A percentile compares a stretch with the other conserved stretches of the same genome.
Evolutionary conservation across 345 rosid species (phyloP).

Genomic region (Populus pruinosa): DNA sequence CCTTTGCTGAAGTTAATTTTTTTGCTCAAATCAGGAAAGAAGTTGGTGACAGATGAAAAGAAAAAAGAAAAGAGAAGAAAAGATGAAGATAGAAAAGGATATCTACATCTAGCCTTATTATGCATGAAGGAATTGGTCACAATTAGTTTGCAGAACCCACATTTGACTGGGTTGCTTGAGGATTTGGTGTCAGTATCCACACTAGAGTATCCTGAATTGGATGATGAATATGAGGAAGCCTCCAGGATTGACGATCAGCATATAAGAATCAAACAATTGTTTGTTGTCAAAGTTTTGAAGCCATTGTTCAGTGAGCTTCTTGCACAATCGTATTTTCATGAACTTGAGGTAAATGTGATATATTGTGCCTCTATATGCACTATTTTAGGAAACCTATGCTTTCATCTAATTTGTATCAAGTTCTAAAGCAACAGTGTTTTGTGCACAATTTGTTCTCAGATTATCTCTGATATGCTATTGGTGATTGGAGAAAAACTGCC

Average conservation of each 20-base stretch:
- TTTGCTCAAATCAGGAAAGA: slow-evolving; percentile 41
- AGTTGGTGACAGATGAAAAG: slow-evolving; percentile 25
- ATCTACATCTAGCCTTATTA: slow-evolving; percentile 52
- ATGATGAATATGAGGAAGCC: slow-evolving; percentile 37
- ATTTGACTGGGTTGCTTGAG: slow-evolving; percentile 50
- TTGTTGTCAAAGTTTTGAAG: slow-evolving; percentile 48
- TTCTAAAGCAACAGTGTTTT: background rate
- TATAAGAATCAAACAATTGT: slow-evolving; percentile 39
- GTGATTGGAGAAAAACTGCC: slow-evolving; percentile 50
- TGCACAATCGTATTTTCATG: slow-evolving; percentile 36
- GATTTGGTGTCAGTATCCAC: slow-evolving; percentile 48
- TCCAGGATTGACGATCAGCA: slow-evolving; percentile 42
- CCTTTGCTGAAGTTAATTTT: slow-evolving; percentile 60
- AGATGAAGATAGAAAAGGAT: slow-evolving; percentile 53
- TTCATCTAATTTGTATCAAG: slow-evolving; percentile 5
- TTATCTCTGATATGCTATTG: slow-evolving; percentile 53
- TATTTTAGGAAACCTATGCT: slow-evolving; percentile 6
- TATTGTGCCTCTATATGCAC: background rate
- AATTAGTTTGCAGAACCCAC: slow-evolving; percentile 37
- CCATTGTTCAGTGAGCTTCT: slow-evolving; percentile 56
- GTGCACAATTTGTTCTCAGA: slow-evolving; percentile 36
- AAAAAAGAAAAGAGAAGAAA: slow-evolving; percentile 43
- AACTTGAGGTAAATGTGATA: slow-evolving; percentile 53
- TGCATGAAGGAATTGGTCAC: slow-evolving; percentile 64
- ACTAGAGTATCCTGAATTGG: slow-evolving; percentile 32